Percentiles rank a stretch among this genome's conserved stretches.
Evolutionary conservation across 2,329 filamentous ascomycete species (phyloP).

Genomic region (Aspergillus novofumigatus): DNA sequence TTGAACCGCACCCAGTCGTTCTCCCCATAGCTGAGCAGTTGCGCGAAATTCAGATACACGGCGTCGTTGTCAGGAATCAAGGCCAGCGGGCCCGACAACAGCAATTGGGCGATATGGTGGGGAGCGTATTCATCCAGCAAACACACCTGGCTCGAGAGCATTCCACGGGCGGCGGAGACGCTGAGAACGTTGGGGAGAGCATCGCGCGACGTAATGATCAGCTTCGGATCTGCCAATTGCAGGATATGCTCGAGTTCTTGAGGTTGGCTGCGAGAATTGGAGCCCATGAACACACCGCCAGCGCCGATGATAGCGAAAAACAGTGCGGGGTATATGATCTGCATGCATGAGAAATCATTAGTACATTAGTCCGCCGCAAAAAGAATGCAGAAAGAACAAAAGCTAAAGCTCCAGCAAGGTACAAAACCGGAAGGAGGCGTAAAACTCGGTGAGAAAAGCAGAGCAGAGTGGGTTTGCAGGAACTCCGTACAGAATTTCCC

Average conservation of each 20-base stretch:
- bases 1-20: constrained; percentile 48
- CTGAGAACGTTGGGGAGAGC: constrained; percentile 35
- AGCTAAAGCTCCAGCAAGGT: background rate
- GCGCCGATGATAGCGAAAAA: constrained; percentile 42
- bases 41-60: constrained; percentile 23
- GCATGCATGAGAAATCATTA: constrained; percentile 3
- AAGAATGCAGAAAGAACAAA: background rate
- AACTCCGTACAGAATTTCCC: constrained; percentile 38
- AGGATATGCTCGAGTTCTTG: constrained; percentile 48
- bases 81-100: constrained; percentile 22
- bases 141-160: constrained; percentile 32
- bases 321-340: constrained; percentile 38
- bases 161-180: constrained; percentile 29
- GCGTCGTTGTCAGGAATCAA: constrained; percentile 13
- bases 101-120: constrained; percentile 27
- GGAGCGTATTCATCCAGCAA: constrained; percentile 31
- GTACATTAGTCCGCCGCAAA: constrained; percentile 14
- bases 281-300: constrained; percentile 49
- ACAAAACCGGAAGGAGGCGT: background rate
- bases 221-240: constrained; percentile 40
- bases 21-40: constrained; percentile 44
- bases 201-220: constrained; percentile 43
- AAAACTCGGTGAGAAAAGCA: constrained; percentile 5
- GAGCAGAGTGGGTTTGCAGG: constrained; percentile 1
- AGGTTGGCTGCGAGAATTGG: constrained; percentile 47